Conservation (phyloP, 2,329 filamentous ascomycete genomes). For the Ceratocystis huliohia region DNA sequence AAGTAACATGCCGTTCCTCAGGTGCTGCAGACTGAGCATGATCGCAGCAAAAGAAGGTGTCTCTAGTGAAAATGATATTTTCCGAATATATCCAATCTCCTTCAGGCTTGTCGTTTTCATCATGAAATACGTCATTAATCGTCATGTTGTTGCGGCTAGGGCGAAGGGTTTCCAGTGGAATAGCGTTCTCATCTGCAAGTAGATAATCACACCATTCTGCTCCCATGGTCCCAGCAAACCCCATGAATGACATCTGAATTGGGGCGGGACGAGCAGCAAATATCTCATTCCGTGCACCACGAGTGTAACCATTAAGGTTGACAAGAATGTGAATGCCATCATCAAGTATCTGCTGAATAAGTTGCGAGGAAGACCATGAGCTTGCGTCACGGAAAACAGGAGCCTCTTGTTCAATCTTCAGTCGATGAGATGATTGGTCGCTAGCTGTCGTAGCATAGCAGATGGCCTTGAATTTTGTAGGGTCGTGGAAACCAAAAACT, state of each 20-base stretch:
- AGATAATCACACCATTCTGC: constrained; percentile 99
- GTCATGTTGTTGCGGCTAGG: constrained; percentile 64
- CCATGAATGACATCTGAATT: constrained; percentile 99
- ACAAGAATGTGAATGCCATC: constrained; percentile 91
- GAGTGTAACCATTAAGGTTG: constrained; percentile 95
- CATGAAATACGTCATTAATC: constrained; percentile 54
- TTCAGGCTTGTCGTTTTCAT: constrained; percentile 54
- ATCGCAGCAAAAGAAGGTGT: constrained; percentile 98
- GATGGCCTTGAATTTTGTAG: constrained; percentile 61
- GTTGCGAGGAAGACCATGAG: constrained; percentile 67
- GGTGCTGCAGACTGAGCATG: constrained; percentile 81
- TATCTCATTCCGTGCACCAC: constrained; percentile 91
- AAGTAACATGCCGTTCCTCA: constrained; percentile 53
- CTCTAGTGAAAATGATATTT: constrained; percentile 86
- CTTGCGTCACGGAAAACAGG: constrained; percentile 85
- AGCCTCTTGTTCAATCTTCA: constrained; percentile 85
- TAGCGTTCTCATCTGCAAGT: constrained; percentile 74
- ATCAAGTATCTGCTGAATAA: constrained; percentile 73
- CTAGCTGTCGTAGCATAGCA: constrained; percentile 93
- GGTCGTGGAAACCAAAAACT: constrained; percentile 83
- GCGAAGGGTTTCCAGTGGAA: constrained; percentile 68
- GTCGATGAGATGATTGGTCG: constrained; percentile 76
- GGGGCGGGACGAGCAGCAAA: constrained; percentile 90
- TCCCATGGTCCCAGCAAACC: constrained; percentile 87
- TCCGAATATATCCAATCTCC: constrained; percentile 92